A percentile compares a stretch with the other conserved stretches of the same genome.
phyloP scores from a whole-genome alignment of 2,329 filamentous ascomycete species.

The Fusarium buharicum region DNA sequence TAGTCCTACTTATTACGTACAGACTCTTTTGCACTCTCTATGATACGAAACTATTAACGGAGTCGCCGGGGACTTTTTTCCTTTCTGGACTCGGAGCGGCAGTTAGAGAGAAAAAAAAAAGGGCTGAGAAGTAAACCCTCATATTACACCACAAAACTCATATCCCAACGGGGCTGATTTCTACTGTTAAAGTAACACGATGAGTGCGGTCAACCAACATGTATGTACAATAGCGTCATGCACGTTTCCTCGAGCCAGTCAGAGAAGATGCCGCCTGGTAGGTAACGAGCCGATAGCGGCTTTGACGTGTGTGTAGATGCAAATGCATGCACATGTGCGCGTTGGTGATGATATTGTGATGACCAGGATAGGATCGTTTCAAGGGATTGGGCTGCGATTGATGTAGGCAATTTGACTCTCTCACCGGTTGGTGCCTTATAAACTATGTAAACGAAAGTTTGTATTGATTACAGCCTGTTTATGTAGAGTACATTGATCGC shows the following conservation, averaged over 20 bases:
- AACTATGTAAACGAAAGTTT: constrained; percentile 11
- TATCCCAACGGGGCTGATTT: constrained; percentile 22
- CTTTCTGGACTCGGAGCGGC: constrained; percentile 5
- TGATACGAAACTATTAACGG: constrained; percentile 10
- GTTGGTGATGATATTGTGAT: constrained; percentile 32
- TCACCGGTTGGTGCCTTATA: constrained; percentile 36
- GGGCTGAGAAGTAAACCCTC: constrained; percentile 15
- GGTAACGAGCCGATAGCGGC: constrained; percentile 34
- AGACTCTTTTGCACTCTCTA: not conserved
- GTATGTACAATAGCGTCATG: constrained; percentile 45
- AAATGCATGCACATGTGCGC: constrained; percentile 12
- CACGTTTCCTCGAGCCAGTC: constrained; percentile 33
- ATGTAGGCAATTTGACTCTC: constrained; percentile 12
- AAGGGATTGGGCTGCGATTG: constrained; percentile 30
- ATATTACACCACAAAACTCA: constrained; percentile 17
- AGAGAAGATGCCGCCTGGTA: constrained; percentile 21
- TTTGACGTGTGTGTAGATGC: constrained; percentile 12
- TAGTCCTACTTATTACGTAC: constrained; percentile 35
- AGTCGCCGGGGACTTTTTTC: constrained; percentile 10
- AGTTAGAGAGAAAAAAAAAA: constrained; percentile 17
- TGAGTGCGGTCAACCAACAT: constrained; percentile 17
- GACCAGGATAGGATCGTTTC: constrained; percentile 6
- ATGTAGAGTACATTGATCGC: not conserved
- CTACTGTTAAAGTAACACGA: constrained; percentile 10
- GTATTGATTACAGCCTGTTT: not conserved